Evolutionary conservation across 306 rosid species (phyloP).

Genomic region (Sindora glabra): DNA sequence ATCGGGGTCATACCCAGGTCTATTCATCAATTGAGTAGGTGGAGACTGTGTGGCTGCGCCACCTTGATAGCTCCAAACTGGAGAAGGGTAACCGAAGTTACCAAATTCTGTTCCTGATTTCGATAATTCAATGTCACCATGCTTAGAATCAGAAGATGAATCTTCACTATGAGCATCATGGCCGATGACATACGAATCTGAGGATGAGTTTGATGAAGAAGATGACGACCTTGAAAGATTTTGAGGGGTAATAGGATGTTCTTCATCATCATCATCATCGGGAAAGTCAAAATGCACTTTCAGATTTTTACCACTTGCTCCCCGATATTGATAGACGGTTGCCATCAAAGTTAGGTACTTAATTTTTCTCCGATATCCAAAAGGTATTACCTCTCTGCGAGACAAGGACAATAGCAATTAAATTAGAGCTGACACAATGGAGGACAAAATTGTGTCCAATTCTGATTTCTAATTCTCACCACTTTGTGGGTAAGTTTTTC

Average conservation of each 20-base stretch:
- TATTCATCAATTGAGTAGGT: not conserved
- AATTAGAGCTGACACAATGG: too few species aligned
- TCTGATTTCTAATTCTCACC: too few species aligned
- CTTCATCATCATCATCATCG: not conserved
- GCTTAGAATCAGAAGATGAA: slow-evolving; percentile 1
- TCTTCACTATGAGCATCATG: not conserved
- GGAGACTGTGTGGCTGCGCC: slow-evolving; percentile 25
- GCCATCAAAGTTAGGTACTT: slow-evolving; percentile 12
- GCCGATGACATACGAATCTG: not conserved
- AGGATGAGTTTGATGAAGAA: slow-evolving; percentile 13
- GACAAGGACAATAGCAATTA: too few species aligned
- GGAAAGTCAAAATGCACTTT: slow-evolving; percentile 37
- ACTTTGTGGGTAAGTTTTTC: too few species aligned
- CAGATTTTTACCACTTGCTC: slow-evolving; percentile 21
- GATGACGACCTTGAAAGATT: slow-evolving; percentile 17
- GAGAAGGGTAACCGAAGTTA: slow-evolving; percentile 8
- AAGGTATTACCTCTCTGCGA: not conserved
- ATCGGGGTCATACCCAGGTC: slow-evolving; percentile 40
- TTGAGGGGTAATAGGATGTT: not conserved
- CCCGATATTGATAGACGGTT: slow-evolving; percentile 1
- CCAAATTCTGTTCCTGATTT: not conserved
- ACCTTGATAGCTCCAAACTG: slow-evolving; percentile 31
- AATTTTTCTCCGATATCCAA: not conserved
- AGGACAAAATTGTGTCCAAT: too few species aligned
- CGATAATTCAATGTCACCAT: not conserved